Conservation (phyloP, 176 grass and related monocot genomes). For the Zoysia japonica region DNA sequence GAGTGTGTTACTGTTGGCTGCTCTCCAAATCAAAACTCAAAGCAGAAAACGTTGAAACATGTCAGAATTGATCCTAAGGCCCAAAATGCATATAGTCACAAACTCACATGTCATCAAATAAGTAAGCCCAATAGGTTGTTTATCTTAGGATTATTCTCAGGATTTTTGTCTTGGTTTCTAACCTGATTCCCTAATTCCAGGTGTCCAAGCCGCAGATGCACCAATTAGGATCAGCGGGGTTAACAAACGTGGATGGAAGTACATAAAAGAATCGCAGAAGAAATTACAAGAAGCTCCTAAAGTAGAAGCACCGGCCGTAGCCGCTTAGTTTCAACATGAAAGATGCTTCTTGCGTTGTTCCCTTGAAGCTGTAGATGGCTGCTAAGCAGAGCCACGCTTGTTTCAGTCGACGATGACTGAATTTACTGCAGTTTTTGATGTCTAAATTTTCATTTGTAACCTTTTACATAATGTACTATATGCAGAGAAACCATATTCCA, state of each 20-base stretch:
- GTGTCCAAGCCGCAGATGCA: conserved; percentile 45
- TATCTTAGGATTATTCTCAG: neutral
- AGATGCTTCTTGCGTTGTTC: neutral
- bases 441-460: neutral
- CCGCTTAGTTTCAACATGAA: conserved; percentile 32
- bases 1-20: neutral
- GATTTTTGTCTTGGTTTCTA: conserved; percentile 21
- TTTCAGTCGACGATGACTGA: neutral
- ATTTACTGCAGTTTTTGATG: neutral
- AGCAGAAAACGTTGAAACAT: neutral
- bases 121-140: neutral
- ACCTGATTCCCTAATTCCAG: conserved; percentile 37
- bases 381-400: neutral
- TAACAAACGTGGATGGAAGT: conserved; percentile 81
- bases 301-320: conserved; percentile 22
- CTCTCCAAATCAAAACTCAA: neutral
- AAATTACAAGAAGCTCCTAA: conserved; percentile 43
- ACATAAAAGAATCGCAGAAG: conserved; percentile 61
- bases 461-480: conserved; percentile 3
- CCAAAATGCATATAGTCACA: neutral
- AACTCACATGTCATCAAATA: neutral
- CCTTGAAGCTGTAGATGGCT: conserved; percentile 23
- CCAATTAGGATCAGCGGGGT: conserved; percentile 69
- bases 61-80: neutral
- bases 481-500: neutral